phyloP scores from a whole-genome alignment of 139 green algal genomes.

The Chlorella sp. region DNA sequence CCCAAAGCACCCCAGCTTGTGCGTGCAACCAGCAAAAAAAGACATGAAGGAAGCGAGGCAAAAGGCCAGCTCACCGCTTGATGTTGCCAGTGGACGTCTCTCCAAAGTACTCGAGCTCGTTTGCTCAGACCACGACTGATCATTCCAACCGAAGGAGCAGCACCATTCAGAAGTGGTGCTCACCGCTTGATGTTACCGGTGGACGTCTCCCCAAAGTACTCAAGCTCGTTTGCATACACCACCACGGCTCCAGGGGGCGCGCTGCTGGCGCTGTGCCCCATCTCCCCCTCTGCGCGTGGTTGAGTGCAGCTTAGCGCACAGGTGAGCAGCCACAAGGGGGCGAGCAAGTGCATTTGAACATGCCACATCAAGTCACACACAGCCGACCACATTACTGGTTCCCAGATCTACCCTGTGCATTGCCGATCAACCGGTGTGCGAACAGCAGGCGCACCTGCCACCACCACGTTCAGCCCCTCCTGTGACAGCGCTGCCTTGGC shows the following conservation, averaged over 20 bases:
- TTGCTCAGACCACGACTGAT: no score
- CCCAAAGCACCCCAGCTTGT: no score
- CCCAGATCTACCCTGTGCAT: no score
- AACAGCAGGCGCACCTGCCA: not conserved
- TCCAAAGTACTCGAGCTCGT: no score
- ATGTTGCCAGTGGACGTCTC: conserved; percentile 55
- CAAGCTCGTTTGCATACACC: conserved; percentile 68
- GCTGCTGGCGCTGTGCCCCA: not conserved
- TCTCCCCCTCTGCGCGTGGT: not conserved
- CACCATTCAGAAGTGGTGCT: no score
- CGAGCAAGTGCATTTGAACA: not conserved
- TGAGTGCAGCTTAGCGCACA: not conserved
- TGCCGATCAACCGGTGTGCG: no score
- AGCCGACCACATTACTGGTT: not conserved
- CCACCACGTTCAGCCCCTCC: not conserved
- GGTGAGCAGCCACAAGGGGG: not conserved
- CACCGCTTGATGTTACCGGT: conserved; percentile 63
- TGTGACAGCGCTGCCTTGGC: not conserved
- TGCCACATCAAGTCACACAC: not conserved
- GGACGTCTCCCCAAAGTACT: conserved; percentile 22
- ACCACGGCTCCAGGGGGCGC: conserved; percentile 13
- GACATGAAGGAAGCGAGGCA: no score
- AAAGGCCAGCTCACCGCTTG: no score
- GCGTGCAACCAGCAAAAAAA: no score
- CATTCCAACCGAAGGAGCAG: no score